These are phyloP conservation scores for Pachyrhizus erosus DNA, from an alignment of 306 rosid species.

Conservation along the genomic window DNA sequence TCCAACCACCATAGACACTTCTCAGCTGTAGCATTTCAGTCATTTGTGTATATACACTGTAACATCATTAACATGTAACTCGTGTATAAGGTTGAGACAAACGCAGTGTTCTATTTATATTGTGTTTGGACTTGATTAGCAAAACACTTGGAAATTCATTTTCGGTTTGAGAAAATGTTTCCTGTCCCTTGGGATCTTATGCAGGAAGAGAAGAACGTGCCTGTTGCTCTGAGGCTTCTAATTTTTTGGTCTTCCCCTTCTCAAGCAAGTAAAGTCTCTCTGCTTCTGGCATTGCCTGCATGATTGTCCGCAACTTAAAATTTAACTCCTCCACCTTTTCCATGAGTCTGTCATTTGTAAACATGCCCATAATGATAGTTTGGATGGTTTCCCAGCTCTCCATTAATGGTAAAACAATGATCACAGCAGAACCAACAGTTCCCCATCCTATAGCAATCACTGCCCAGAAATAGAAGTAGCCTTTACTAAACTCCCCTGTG, in stretches of 20 bases:
- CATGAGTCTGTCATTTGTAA: constrained; percentile 80
- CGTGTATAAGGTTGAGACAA: not conserved
- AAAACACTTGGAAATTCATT: not conserved
- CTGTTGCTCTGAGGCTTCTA: constrained; percentile 43
- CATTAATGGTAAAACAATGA: constrained; percentile 68
- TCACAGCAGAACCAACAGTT: constrained; percentile 76
- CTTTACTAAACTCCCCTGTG: constrained; percentile 73
- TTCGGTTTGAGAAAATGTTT: not conserved
- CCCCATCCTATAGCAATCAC: constrained; percentile 94
- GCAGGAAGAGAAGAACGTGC: constrained; percentile 41
- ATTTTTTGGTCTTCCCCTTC: constrained; percentile 68
- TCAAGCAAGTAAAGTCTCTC: constrained; percentile 72
- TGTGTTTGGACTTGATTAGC: not conserved
- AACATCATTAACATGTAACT: not conserved
- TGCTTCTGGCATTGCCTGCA: constrained; percentile 78
- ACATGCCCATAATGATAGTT: constrained; percentile 65
- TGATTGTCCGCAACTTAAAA: constrained; percentile 67
- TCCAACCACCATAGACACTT: not conserved
- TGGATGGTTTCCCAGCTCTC: constrained; percentile 84
- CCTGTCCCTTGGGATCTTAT: not conserved
- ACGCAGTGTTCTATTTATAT: not conserved
- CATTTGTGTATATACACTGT: not conserved
- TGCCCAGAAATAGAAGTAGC: constrained; percentile 88
- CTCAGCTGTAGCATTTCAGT: not conserved
- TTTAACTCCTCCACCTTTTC: constrained; percentile 78